Evolutionary conservation across 768 basidiomycete genomes (phyloP).

Genomic region (Leccinum olivaceopallidum): DNA sequence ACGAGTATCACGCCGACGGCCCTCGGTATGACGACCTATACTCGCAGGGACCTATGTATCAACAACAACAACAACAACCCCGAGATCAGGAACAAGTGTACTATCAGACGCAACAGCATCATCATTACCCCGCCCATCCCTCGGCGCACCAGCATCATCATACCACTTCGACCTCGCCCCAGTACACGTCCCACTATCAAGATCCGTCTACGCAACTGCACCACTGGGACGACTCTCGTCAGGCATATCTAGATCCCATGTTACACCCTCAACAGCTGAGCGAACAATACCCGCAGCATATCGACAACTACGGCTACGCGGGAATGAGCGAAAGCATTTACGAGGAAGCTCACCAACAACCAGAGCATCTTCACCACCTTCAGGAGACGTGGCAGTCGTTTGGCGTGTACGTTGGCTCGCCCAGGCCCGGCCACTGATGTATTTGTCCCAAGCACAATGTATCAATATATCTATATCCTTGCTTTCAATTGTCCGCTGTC

Average conservation of each 20-base stretch:
- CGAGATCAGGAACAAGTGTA: conserved; percentile 23
- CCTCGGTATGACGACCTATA: conserved; percentile 20
- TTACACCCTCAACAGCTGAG: background rate
- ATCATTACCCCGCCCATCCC: conserved; percentile 14
- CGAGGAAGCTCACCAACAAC: conserved; percentile 16
- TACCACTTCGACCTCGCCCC: conserved; percentile 5
- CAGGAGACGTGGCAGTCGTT: conserved; percentile 72
- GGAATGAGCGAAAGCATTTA: background rate
- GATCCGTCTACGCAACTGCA: conserved; percentile 7
- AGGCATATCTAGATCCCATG: conserved; percentile 7
- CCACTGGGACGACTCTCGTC: conserved; percentile 15
- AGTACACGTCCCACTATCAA: conserved; percentile 10
- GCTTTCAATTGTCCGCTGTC: background rate
- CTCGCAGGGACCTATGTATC: conserved; percentile 8
- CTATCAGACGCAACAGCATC: conserved; percentile 23
- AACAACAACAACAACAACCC: conserved; percentile 14
- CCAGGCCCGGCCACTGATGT: conserved; percentile 7
- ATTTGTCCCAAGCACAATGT: background rate
- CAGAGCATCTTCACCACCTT: conserved; percentile 21
- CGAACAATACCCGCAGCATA: conserved; percentile 4
- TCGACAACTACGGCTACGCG: conserved; percentile 1
- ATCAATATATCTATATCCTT: background rate
- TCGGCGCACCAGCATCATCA: background rate
- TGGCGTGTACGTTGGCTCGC: conserved; percentile 51
- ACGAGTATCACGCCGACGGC: conserved; percentile 14